Conservation (phyloP, 208 protist species). For the Acanthamoeba royreba region DNA sequence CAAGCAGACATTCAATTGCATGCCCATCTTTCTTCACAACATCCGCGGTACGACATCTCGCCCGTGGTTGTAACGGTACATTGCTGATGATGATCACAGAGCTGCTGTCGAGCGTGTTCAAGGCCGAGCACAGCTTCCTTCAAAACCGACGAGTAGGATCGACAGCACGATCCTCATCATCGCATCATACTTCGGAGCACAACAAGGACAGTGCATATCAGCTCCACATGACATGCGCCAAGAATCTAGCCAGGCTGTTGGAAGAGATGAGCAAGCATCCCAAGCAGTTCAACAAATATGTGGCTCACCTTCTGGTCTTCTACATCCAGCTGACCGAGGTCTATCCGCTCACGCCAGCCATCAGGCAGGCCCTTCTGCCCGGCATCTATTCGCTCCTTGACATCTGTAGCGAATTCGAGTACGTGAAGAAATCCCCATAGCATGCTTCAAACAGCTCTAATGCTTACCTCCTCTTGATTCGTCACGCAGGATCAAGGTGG, state of each 20-base stretch:
- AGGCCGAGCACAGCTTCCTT: not conserved
- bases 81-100: not conserved
- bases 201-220: not conserved
- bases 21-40: constrained; percentile 41
- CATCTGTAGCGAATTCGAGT: constrained; percentile 51
- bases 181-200: too few species aligned
- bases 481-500: not conserved
- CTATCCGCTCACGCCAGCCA: constrained; percentile 6
- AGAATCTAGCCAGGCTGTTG: constrained; percentile 35
- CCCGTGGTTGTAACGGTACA: not conserved
- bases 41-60: not conserved
- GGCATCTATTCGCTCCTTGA: constrained; percentile 45
- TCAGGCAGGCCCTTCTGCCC: constrained; percentile 8
- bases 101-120: constrained; percentile 22
- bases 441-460: not conserved
- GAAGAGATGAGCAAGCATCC: constrained; percentile 43
- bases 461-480: not conserved
- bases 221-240: not conserved
- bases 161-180: too few species aligned
- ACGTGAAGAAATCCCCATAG: not conserved
- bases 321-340: constrained; percentile 24
- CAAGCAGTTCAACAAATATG: constrained; percentile 53
- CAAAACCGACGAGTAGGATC: not conserved
- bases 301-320: not conserved
- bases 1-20: constrained; percentile 41